Evolutionary conservation across 2,329 filamentous ascomycete genomes (phyloP).

Genomic region (Pestalotiopsis sp.): DNA sequence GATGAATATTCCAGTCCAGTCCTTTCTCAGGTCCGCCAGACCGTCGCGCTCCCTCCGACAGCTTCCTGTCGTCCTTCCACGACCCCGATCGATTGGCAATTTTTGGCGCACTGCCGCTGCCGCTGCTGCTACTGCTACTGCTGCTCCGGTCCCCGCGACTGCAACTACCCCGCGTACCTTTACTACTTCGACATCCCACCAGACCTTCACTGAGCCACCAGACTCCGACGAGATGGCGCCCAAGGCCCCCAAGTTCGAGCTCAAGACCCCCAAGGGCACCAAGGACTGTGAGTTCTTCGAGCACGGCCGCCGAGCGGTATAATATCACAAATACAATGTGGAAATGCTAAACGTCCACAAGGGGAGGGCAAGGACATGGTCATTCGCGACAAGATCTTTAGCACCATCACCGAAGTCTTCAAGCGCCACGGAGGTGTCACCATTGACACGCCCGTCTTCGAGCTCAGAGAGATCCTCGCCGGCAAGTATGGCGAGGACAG

Average conservation of each 20-base stretch:
- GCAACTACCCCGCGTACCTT: constrained; percentile 14
- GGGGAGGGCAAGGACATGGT: constrained; percentile 76
- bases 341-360: constrained; percentile 27
- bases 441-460: constrained; percentile 72
- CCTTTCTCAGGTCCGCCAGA: constrained; percentile 9
- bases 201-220: not conserved
- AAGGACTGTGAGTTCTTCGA: constrained; percentile 64
- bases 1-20: constrained; percentile 17
- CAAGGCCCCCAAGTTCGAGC: constrained; percentile 57
- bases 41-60: constrained; percentile 4
- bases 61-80: not conserved
- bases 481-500: constrained; percentile 50
- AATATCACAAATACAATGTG: not conserved
- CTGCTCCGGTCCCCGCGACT: not conserved
- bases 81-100: constrained; percentile 2
- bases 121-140: not conserved
- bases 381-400: constrained; percentile 78
- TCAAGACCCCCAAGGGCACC: constrained; percentile 90
- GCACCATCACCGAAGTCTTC: constrained; percentile 38
- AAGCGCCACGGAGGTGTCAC: constrained; percentile 70
- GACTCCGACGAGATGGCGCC: constrained; percentile 32
- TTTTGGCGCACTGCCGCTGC: not conserved
- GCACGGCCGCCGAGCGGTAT: not conserved
- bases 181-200: constrained; percentile 7
- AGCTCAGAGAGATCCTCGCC: constrained; percentile 72